Evolutionary conservation across 192 early-diverging fungal species (phyloP), one percentile per base, ranked within the genome.

Genomic region (Phlyctochytrium arcticum): DNA sequence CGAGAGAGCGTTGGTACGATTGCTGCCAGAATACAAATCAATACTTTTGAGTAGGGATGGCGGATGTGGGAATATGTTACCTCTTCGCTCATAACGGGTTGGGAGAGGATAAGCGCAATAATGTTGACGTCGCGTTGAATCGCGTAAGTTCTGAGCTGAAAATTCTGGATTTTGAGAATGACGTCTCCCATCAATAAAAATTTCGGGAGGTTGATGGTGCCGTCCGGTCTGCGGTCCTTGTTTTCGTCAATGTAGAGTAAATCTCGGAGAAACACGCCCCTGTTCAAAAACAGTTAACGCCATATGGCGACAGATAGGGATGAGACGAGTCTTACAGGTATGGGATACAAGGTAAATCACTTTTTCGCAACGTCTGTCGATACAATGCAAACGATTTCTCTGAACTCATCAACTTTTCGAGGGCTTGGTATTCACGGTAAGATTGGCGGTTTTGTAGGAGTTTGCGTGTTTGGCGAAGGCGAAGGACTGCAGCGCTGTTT

Each of bases 191-290:
- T 83, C 42, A 87, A 48, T 31, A 81, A 54, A 69, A 87, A 89
- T 68, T 91, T 91, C 57, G 82, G 69, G 72, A 89, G 80, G 72
- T 91, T 88, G 48, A 91, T 75, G 8, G 74, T 76, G 6, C 88
- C 87, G 51, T 88, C 85, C 15, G 69, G 49, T 6, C 80, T 77
- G 29, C 75, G 64, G 62, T 90, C 87, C 33, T 82, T 79, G 68
- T 89, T 87, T 61, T 91, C 90, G 32, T 85, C 79, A 47, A 89
- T 82, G 30, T 88, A 89, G 19, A 91, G 57, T 36, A 91, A 55
- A 51, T 91, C 90, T 12, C 84, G 76, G 19, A 80, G 63, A 61
- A 89, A 87, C 50, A 91, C 81, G 6, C 88, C 88, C 10, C 86
- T 87, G 19, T 60, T 71, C 17, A 35, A 67, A 46, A 23, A 57